Evolutionary conservation across 441 rosid genomes (phyloP).

Genomic region (Capsella rubella): DNA sequence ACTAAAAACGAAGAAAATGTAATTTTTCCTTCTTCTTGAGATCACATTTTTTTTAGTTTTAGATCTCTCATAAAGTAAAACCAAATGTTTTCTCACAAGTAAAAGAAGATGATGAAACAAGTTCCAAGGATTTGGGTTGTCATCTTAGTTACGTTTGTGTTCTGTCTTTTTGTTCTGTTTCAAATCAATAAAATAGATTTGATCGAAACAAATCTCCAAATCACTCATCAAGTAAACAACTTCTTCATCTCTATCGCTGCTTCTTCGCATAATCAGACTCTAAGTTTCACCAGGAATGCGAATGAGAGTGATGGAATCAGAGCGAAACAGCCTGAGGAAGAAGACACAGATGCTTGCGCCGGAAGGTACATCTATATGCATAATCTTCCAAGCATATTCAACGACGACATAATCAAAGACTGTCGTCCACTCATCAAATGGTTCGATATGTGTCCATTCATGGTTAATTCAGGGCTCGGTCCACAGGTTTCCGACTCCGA

Average conservation of each 20-base stretch:
- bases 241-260: conserved; percentile 42
- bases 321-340: not conserved
- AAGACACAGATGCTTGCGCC: conserved; percentile 48
- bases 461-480: conserved; percentile 50
- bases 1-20: conserved; percentile 1
- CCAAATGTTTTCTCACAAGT: conserved; percentile 2
- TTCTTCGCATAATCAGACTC: conserved; percentile 29
- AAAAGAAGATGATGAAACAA: conserved; percentile 33
- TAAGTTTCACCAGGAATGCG: conserved; percentile 8
- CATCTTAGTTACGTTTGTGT: conserved; percentile 26
- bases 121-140: conserved; percentile 34
- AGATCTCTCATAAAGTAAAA: not conserved
- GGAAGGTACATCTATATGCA: conserved; percentile 61
- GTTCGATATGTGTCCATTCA: conserved; percentile 47
- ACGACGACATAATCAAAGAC: conserved; percentile 50
- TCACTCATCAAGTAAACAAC: conserved; percentile 37
- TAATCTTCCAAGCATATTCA: conserved; percentile 56
- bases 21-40: not conserved
- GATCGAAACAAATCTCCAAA: not conserved
- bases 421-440: conserved; percentile 47
- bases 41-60: not conserved
- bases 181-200: conserved; percentile 27
- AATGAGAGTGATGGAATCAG: conserved; percentile 14
- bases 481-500: conserved; percentile 37
- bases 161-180: conserved; percentile 36